Conservation (phyloP, 1,284 basidiomycete genomes). For the Grifola frondosa region DNA sequence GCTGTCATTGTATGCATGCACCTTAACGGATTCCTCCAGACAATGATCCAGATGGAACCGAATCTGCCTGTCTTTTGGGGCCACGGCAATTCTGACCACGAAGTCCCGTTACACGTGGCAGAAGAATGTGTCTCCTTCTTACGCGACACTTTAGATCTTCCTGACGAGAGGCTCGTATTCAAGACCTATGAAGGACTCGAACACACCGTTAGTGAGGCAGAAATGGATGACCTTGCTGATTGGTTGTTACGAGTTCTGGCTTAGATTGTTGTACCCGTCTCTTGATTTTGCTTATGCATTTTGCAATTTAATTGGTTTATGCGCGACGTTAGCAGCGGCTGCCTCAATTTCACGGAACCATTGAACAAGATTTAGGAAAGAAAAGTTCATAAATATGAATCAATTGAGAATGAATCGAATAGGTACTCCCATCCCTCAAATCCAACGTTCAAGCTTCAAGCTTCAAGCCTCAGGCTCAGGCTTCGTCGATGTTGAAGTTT, state of each 20-base stretch:
- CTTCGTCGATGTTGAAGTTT: too few species aligned
- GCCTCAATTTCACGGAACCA: too few species aligned
- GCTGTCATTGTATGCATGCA: neutral
- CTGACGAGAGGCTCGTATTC: slow-evolving; percentile 27
- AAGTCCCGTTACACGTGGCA: slow-evolving; percentile 38
- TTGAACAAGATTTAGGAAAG: too few species aligned
- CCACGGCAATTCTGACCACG: slow-evolving; percentile 38
- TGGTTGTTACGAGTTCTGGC: slow-evolving; percentile 38
- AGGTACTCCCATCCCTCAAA: too few species aligned
- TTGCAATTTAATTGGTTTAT: neutral
- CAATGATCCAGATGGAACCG: slow-evolving; percentile 35
- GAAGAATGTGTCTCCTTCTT: slow-evolving; percentile 36
- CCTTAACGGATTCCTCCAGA: slow-evolving; percentile 12
- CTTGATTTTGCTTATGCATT: neutral
- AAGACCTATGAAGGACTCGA: slow-evolving; percentile 34
- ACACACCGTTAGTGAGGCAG: slow-evolving; percentile 38
- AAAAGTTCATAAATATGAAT: too few species aligned
- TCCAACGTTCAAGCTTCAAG: too few species aligned
- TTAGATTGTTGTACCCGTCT: neutral
- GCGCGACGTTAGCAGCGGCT: too few species aligned
- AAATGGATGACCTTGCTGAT: slow-evolving; percentile 38
- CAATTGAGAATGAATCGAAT: too few species aligned
- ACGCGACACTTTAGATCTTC: slow-evolving; percentile 27
- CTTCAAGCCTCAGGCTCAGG: too few species aligned
- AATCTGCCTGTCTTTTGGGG: slow-evolving; percentile 42